phyloP scores from a whole-genome alignment of 139 green algal genomes.

The Trebouxia sp. region DNA sequence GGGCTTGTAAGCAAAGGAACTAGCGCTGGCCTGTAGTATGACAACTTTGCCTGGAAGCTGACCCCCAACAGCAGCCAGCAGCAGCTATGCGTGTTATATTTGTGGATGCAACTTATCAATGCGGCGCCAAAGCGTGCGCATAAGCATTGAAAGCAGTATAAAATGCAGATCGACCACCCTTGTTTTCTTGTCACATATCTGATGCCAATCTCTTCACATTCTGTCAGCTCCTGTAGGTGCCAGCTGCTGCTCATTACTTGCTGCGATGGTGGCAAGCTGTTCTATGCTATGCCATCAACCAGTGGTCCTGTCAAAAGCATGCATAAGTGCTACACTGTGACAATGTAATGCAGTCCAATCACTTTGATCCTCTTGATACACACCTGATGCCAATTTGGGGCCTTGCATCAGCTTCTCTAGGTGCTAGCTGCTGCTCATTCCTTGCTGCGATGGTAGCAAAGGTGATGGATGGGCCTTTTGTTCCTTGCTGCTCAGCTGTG shows the following conservation, averaged over 20 bases:
- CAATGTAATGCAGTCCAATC: too few species aligned
- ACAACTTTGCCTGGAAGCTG: conserved; percentile 22
- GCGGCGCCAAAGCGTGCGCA: not conserved
- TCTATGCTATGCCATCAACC: too few species aligned
- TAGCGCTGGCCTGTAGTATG: conserved; percentile 51
- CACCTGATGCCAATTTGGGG: not conserved
- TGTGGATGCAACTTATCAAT: too few species aligned
- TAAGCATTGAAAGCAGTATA: too few species aligned
- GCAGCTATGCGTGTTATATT: not conserved
- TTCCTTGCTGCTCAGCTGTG: not conserved
- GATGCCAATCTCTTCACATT: not conserved
- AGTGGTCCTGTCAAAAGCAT: too few species aligned
- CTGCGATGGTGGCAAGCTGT: not conserved
- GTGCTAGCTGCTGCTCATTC: not conserved
- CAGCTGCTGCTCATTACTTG: not conserved
- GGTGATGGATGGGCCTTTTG: not conserved
- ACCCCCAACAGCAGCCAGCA: not conserved
- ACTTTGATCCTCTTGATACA: too few species aligned
- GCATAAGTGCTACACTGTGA: not conserved
- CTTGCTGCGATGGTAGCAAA: not conserved
- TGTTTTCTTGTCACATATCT: too few species aligned
- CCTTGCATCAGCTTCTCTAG: not conserved
- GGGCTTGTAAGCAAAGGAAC: conserved; percentile 78
- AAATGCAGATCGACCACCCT: too few species aligned
- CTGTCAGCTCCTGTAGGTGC: not conserved